Conservation (phyloP, 179 eudicot species). For the Actinidia polygama region DNA sequence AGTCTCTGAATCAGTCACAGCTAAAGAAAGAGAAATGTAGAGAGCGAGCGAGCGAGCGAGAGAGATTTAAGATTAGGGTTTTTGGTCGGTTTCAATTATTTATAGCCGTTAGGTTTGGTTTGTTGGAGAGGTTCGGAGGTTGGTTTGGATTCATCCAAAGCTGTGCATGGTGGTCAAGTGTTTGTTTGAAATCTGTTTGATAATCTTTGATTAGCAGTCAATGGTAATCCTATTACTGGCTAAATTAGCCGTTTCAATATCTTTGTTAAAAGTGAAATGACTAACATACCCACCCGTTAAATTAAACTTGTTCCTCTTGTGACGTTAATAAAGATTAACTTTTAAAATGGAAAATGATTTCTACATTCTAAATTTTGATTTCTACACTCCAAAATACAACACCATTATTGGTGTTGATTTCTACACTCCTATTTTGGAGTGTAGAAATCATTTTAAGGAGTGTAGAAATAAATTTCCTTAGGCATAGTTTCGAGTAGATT, state of each 20-base stretch:
- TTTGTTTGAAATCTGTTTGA: not conserved
- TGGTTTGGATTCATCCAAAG: constrained; percentile 9
- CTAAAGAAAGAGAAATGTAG: not conserved
- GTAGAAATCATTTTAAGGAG: too few relatives aligned
- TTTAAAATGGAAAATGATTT: too few relatives aligned
- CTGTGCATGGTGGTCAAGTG: constrained; percentile 11
- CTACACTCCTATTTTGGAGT: too few relatives aligned
- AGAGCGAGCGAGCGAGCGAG: not conserved
- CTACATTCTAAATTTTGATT: too few relatives aligned
- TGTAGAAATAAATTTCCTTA: too few relatives aligned
- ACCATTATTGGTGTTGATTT: too few relatives aligned
- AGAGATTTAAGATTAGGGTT: not conserved
- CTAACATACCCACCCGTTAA: too few relatives aligned
- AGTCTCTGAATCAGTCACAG: not conserved
- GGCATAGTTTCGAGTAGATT: too few relatives aligned
- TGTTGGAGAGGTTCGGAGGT: not conserved
- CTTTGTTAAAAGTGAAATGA: too few relatives aligned
- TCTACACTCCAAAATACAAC: too few relatives aligned
- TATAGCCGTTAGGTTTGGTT: constrained; percentile 3
- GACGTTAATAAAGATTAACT: too few relatives aligned
- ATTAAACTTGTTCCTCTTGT: too few relatives aligned
- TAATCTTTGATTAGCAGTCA: not conserved
- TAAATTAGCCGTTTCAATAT: not conserved
- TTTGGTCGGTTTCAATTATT: not conserved
- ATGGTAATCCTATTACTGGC: not conserved